These are phyloP conservation scores for Xylogone sp. DNA, from an alignment of 2,329 filamentous ascomycete genomes.

Conservation along the genomic window DNA sequence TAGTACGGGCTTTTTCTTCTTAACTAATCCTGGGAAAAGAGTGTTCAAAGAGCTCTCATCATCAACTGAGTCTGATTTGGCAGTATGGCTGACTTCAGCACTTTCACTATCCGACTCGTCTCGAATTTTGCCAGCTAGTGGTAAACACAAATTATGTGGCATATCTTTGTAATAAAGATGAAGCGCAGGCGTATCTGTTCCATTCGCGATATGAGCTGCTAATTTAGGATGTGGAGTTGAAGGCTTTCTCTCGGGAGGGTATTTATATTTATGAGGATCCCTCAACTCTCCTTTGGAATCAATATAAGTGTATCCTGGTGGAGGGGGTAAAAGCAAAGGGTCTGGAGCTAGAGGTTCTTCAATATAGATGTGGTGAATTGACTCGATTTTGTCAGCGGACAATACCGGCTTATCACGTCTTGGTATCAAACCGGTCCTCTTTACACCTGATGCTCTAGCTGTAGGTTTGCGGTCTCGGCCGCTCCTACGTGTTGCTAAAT, in stretches of 20 bases:
- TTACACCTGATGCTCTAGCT: not conserved
- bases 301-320: conserved; percentile 13
- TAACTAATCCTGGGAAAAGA: not conserved
- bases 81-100: not conserved
- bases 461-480: not conserved
- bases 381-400: not conserved
- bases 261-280: conserved; percentile 12
- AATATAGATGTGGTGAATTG: not conserved
- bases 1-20: conserved; percentile 2
- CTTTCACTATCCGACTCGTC: conserved; percentile 3
- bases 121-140: conserved; percentile 18
- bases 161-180: conserved; percentile 15
- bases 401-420: not conserved
- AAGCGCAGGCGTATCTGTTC: conserved; percentile 12
- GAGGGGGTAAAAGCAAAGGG: conserved; percentile 12
- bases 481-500: not conserved
- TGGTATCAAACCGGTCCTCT: not conserved
- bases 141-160: conserved; percentile 7
- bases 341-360: conserved; percentile 14
- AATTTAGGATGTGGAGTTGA: conserved; percentile 18
- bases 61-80: not conserved
- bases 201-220: conserved; percentile 14
- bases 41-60: not conserved
- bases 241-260: not conserved
- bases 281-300: conserved; percentile 12